phyloP scores from a whole-genome alignment of 257 asterid genomes.

The Anisodus tanguticus region DNA sequence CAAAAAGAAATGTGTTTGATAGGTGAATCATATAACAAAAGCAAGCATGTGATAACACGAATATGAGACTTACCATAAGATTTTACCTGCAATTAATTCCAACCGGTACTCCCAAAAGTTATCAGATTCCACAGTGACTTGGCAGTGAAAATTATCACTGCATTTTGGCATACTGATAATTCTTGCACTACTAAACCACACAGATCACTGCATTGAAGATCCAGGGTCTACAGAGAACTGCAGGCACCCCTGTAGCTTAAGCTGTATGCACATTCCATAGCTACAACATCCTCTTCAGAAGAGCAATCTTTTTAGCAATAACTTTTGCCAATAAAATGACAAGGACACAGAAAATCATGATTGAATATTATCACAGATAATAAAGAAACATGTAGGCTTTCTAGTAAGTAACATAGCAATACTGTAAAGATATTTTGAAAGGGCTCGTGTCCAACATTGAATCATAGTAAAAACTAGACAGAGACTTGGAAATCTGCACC shows the following conservation, averaged over 20 bases:
- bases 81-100: slow-evolving; percentile 18
- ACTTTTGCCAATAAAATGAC: neutral
- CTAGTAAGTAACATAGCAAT: slow-evolving; percentile 10
- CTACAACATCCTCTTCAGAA: slow-evolving; percentile 17
- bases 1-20: neutral
- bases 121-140: slow-evolving; percentile 11
- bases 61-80: slow-evolving; percentile 6
- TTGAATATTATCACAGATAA: neutral
- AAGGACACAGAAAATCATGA: neutral
- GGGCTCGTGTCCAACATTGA: neutral
- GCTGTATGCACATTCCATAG: slow-evolving; percentile 6
- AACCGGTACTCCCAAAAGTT: slow-evolving; percentile 3
- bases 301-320: slow-evolving; percentile 25
- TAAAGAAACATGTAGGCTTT: neutral
- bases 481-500: neutral
- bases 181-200: neutral
- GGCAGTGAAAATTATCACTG: slow-evolving; percentile 16
- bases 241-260: slow-evolving; percentile 1
- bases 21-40: neutral
- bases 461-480: slow-evolving; percentile 10
- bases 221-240: slow-evolving; percentile 12
- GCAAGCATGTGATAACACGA: neutral
- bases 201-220: neutral
- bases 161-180: neutral
- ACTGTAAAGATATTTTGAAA: neutral